phyloP scores from a whole-genome alignment of 108 stramenopile species.

The Nannochloropsis gaditana region DNA sequence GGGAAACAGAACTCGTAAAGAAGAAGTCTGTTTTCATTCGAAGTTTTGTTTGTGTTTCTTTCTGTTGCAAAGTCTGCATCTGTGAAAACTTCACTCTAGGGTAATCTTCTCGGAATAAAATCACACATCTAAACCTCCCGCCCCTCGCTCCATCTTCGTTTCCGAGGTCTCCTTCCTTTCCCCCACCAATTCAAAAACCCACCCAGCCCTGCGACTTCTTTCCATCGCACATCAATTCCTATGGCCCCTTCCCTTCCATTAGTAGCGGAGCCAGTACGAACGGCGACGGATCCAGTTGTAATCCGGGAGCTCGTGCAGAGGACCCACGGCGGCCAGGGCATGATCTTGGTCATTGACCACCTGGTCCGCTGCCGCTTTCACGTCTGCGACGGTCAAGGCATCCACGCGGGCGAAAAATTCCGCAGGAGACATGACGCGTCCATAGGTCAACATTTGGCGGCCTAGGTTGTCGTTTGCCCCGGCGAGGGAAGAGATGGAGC shows the following conservation, averaged over 20 bases:
- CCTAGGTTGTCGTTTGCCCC: slow-evolving; percentile 19
- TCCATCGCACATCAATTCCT: background rate
- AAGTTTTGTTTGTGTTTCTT: too few species aligned
- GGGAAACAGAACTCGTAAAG: too few species aligned
- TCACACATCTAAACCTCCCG: background rate
- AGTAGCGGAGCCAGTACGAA: slow-evolving; percentile 60
- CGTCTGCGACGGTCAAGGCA: slow-evolving; percentile 75
- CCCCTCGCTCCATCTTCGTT: background rate
- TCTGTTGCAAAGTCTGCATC: too few species aligned
- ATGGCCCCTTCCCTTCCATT: background rate
- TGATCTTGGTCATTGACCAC: slow-evolving; percentile 92
- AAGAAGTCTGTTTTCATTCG: too few species aligned
- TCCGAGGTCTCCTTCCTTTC: background rate
- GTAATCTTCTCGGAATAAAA: too few species aligned
- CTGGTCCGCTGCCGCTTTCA: slow-evolving; percentile 54
- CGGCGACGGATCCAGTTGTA: slow-evolving; percentile 68
- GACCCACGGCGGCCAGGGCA: slow-evolving; percentile 95
- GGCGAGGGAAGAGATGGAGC: slow-evolving; percentile 11
- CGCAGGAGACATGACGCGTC: slow-evolving; percentile 88
- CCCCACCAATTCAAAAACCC: background rate
- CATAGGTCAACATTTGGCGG: slow-evolving; percentile 75
- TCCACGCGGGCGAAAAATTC: slow-evolving; percentile 94
- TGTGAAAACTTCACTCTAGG: too few species aligned
- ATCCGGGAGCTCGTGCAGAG: slow-evolving; percentile 90
- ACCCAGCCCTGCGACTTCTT: background rate